Percentiles rank a stretch among this genome's conserved stretches.
Conservation (phyloP, 768 basidiomycete species). For the Amanita pallidorosea region DNA sequence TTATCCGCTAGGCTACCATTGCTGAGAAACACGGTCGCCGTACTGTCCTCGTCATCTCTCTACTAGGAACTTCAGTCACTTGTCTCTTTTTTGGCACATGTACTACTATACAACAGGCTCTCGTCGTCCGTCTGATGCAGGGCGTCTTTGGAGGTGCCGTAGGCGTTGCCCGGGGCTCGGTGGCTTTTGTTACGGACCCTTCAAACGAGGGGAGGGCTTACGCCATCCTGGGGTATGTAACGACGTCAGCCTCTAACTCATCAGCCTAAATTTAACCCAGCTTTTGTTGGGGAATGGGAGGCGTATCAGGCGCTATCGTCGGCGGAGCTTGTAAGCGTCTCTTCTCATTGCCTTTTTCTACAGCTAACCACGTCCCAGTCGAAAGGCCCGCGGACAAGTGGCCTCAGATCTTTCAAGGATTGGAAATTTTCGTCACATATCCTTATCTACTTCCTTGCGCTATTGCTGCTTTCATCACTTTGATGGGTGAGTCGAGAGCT, state of each 20-base stretch:
- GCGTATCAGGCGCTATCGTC: conserved; percentile 81
- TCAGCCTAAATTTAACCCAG: conserved; percentile 23
- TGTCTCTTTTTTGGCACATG: conserved; percentile 73
- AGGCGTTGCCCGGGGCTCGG: conserved; percentile 85
- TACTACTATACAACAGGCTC: conserved; percentile 66
- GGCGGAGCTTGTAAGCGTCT: conserved; percentile 65
- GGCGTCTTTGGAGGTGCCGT: conserved; percentile 91
- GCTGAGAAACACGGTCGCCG: conserved; percentile 87
- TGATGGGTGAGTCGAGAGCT: conserved; percentile 39
- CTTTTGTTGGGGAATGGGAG: conserved; percentile 95
- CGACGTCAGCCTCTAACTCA: not conserved
- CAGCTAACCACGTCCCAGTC: conserved; percentile 33
- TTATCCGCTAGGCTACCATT: conserved; percentile 59
- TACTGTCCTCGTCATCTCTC: conserved; percentile 71
- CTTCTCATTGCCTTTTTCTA: not conserved
- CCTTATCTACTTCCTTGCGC: conserved; percentile 88
- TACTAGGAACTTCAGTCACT: conserved; percentile 77
- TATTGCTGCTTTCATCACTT: conserved; percentile 66
- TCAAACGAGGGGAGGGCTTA: conserved; percentile 94
- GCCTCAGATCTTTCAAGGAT: conserved; percentile 59
- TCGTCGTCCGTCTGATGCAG: conserved; percentile 79
- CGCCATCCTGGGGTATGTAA: conserved; percentile 70
- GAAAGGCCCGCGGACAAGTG: conserved; percentile 83
- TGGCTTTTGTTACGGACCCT: conserved; percentile 79
- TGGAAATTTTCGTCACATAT: conserved; percentile 61